Evolutionary conservation across 1,284 basidiomycete species (phyloP).

Genomic region (Malassezia caprae): DNA sequence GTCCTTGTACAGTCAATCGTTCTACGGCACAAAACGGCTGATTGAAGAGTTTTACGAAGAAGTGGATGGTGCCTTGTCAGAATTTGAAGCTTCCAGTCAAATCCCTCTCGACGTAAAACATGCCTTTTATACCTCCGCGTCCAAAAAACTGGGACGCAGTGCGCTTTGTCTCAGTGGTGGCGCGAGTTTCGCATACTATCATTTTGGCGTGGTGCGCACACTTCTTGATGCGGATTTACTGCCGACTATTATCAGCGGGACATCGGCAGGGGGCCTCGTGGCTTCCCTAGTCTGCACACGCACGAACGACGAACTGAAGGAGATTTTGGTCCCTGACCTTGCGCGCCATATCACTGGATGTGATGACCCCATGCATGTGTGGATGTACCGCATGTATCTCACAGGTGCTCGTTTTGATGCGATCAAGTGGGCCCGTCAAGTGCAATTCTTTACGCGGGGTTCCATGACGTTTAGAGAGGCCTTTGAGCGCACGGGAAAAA

Average conservation of each 20-base stretch:
- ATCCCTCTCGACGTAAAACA: constrained; percentile 79
- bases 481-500: constrained; percentile 74
- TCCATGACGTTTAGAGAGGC: constrained; percentile 93
- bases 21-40: constrained; percentile 45
- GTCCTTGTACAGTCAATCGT: constrained; percentile 77
- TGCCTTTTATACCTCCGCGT: constrained; percentile 77
- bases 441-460: constrained; percentile 80
- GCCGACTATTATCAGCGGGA: constrained; percentile 77
- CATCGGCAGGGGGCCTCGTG: constrained; percentile 75
- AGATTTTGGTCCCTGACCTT: constrained; percentile 51
- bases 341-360: constrained; percentile 84
- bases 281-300: constrained; percentile 67
- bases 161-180: constrained; percentile 90
- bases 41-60: constrained; percentile 38
- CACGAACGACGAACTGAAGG: constrained; percentile 75
- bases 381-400: constrained; percentile 68
- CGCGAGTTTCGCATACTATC: constrained; percentile 78
- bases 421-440: constrained; percentile 66
- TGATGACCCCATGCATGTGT: constrained; percentile 59
- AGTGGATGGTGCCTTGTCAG: constrained; percentile 26
- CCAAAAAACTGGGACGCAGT: constrained; percentile 76
- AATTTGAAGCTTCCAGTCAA: constrained; percentile 41
- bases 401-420: constrained; percentile 92
- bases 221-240: constrained; percentile 77
- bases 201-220: constrained; percentile 82